Evolutionary conservation across 2,329 filamentous ascomycete species (phyloP), one percentile per base, ranked within the genome.

Genomic region (Alternaria longipes): DNA sequence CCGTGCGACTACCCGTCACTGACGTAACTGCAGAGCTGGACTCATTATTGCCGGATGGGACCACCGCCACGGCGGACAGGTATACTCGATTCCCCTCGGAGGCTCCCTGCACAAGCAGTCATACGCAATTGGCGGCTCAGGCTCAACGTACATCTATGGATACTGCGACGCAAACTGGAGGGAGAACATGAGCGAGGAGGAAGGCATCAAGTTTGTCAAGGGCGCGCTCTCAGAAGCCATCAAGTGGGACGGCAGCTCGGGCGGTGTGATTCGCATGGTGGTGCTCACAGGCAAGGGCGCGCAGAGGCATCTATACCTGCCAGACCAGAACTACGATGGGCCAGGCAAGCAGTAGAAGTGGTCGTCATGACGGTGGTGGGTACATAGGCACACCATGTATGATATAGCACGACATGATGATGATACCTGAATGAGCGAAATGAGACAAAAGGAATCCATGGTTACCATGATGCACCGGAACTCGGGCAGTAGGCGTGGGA

Each of bases 31-130:
- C 69, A 97, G 94, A 72, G 95, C 95, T 51, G 95, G 95, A 53
- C 91, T 99, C 76, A 98, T 99, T 79, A 97, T 99, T 78, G 95
- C 94, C n/a, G 95, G 95, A 65, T 98, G 94, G 87, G 95, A 99
- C 79, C 90, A 92, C 77, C 89, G 93, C 78, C 93, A 97, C 80
- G 95, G 95, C 69, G 95, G 95, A 51, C 94, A 98, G 80, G 94
- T 99, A 66, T 99, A 97, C 84, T 95, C 92, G 74, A 97, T 99
- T 79, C 95, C 95, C 3, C 86, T 98, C 41, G 95, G 95, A 72
- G 95, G 95, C 58, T 98, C 95, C 52, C 88, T 99, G 72, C 95
- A 99, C 89, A 97, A 98, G 86, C 94, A 97, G 80, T 80, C 94
- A 18, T 99, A 97, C 78, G 89, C 95, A 44, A 99, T 99, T 75